Percentiles rank a stretch among this genome's conserved stretches.
Conservation (phyloP, 768 basidiomycete species). For the Naganishia vaughanmartiniae region DNA sequence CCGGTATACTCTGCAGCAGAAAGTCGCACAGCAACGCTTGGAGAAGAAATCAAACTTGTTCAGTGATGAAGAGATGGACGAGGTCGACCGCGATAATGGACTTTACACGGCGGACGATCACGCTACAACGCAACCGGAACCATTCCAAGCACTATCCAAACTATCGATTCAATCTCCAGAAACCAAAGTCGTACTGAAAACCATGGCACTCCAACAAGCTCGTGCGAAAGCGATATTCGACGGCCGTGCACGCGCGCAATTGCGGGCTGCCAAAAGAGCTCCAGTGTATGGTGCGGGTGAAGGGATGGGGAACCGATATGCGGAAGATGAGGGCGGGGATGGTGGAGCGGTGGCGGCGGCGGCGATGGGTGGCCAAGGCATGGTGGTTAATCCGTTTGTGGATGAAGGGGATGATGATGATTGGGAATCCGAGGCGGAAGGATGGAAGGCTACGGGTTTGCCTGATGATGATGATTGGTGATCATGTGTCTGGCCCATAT, state of each 20-base stretch:
- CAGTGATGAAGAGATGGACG: conserved; percentile 6
- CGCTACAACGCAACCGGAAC: conserved; percentile 8
- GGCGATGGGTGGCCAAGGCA: background rate
- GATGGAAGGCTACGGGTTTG: conserved; percentile 30
- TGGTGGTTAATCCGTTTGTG: background rate
- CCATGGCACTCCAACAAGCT: conserved; percentile 28
- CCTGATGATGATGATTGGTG: conserved; percentile 33
- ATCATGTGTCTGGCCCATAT: too few species aligned
- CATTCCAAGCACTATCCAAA: conserved; percentile 18
- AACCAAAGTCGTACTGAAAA: conserved; percentile 22
- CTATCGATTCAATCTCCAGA: conserved; percentile 28
- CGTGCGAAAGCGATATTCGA: conserved; percentile 31
- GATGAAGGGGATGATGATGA: conserved; percentile 29
- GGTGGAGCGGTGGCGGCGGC: too few species aligned
- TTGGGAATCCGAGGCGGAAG: conserved; percentile 33
- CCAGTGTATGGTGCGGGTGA: conserved; percentile 25
- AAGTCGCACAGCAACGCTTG: conserved; percentile 8
- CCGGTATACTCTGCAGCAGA: conserved; percentile 15
- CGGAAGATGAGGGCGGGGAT: conserved; percentile 5
- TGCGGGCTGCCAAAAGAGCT: conserved; percentile 15
- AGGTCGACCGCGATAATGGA: background rate
- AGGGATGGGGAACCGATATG: conserved; percentile 2
- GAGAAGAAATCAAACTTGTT: background rate
- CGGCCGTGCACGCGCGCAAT: conserved; percentile 1
- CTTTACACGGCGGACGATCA: background rate